Evolutionary conservation across 2,329 filamentous ascomycete species (phyloP).

Genomic region (Dactylellina cionopaga): DNA sequence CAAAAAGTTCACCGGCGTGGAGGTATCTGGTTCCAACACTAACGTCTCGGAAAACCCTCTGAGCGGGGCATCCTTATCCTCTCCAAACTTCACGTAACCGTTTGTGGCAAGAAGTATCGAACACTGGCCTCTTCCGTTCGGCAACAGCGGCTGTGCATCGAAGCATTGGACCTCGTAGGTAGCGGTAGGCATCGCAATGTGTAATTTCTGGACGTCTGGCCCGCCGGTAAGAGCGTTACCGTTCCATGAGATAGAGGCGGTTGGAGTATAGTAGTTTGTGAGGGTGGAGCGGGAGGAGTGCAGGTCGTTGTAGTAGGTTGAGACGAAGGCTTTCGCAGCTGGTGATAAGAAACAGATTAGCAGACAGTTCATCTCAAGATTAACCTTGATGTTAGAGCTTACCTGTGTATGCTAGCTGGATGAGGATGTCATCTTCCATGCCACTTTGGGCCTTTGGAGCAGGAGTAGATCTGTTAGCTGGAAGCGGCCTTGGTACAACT

Average conservation of each 20-base stretch:
- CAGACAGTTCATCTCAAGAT: conserved; percentile 26
- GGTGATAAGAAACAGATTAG: not conserved
- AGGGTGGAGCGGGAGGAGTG: conserved; percentile 70
- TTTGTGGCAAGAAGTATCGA: conserved; percentile 78
- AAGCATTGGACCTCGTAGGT: conserved; percentile 79
- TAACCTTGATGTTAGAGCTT: not conserved
- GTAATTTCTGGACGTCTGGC: conserved; percentile 73
- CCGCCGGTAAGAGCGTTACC: conserved; percentile 73
- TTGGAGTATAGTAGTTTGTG: conserved; percentile 73
- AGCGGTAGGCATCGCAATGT: conserved; percentile 70
- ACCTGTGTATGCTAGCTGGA: conserved; percentile 35
- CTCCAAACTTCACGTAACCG: conserved; percentile 76
- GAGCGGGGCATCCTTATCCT: conserved; percentile 70
- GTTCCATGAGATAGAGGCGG: conserved; percentile 80
- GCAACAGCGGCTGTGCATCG: conserved; percentile 71
- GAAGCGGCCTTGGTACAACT: too few relatives aligned
- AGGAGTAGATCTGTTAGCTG: conserved; percentile 1
- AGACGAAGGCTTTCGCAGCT: conserved; percentile 78
- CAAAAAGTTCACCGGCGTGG: conserved; percentile 53
- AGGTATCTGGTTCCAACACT: conserved; percentile 73
- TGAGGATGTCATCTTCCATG: conserved; percentile 36
- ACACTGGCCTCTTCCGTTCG: conserved; percentile 70
- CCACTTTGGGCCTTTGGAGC: conserved; percentile 2
- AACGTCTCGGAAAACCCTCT: conserved; percentile 82
- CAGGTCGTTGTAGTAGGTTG: conserved; percentile 79